phyloP scores from a whole-genome alignment of 352 stramenopile genomes.

The Pythium insidiosum region DNA sequence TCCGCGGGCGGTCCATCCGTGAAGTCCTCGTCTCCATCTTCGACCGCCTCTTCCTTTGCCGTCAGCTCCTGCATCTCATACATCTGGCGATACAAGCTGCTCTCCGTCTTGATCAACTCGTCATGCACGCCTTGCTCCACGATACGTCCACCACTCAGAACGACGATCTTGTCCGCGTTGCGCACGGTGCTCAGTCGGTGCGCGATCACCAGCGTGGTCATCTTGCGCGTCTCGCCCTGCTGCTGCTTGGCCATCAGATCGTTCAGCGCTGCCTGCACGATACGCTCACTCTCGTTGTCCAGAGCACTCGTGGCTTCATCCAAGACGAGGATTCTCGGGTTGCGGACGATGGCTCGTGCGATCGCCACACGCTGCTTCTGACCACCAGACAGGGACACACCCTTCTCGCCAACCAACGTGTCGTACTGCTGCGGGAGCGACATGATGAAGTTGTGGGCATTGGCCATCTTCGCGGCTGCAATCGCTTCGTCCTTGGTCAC shows the following conservation, averaged over 20 bases:
- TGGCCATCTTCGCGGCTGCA: conserved; percentile 8
- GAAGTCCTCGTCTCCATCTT: background rate
- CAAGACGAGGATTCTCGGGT: conserved; percentile 44
- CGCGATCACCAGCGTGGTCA: conserved; percentile 54
- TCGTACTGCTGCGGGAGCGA: conserved; percentile 36
- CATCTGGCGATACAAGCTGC: conserved; percentile 66
- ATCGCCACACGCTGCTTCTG: conserved; percentile 49
- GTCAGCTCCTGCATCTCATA: conserved; percentile 72
- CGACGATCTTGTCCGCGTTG: conserved; percentile 36
- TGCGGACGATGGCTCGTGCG: conserved; percentile 32
- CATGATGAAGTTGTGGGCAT: conserved; percentile 21
- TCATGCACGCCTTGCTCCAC: conserved; percentile 29
- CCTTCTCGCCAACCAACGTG: conserved; percentile 59
- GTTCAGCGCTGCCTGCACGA: conserved; percentile 34
- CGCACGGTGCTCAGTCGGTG: conserved; percentile 42
- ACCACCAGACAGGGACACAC: conserved; percentile 74
- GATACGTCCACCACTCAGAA: conserved; percentile 20
- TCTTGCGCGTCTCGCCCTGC: no score
- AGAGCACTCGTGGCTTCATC: conserved; percentile 52
- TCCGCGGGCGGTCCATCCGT: no score
- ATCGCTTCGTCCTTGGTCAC: conserved; percentile 1
- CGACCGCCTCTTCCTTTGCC: no score
- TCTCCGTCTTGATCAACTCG: conserved; percentile 38
- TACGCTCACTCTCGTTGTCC: conserved; percentile 37
- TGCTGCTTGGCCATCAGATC: conserved; percentile 20